Conservation (phyloP, 306 rosid genomes). For the Glycine soja region DNA sequence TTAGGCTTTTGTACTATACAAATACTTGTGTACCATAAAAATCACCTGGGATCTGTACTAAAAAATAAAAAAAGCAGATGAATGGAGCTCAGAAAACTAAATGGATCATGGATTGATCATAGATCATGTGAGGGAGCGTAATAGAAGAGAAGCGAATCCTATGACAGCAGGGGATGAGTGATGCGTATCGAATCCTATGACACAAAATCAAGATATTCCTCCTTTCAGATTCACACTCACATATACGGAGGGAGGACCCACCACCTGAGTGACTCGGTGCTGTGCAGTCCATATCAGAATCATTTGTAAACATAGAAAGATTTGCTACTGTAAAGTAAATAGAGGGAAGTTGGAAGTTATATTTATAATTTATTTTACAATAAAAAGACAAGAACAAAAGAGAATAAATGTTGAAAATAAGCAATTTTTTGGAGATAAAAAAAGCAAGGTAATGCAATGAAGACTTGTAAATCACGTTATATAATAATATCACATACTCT, state of each 20-base stretch:
- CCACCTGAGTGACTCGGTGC: background rate
- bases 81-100: conserved; percentile 13
- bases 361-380: too few relatives aligned
- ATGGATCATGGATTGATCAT: background rate
- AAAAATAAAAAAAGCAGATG: too few relatives aligned
- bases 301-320: background rate
- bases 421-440: too few relatives aligned
- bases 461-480: too few relatives aligned
- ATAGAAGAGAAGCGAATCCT: background rate
- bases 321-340: background rate
- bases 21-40: too few relatives aligned
- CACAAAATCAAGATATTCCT: background rate
- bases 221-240: background rate
- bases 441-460: too few relatives aligned
- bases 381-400: too few relatives aligned
- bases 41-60: too few relatives aligned
- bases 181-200: conserved; percentile 1
- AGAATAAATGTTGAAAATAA: too few relatives aligned
- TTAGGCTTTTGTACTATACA: too few relatives aligned
- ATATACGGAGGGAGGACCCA: background rate
- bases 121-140: background rate
- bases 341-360: background rate
- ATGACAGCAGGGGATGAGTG: background rate
- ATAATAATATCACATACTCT: too few relatives aligned
- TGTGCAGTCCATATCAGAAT: background rate